Evolutionary conservation across 1,284 basidiomycete species (phyloP).

Genomic region (Inonotus obliquus): DNA sequence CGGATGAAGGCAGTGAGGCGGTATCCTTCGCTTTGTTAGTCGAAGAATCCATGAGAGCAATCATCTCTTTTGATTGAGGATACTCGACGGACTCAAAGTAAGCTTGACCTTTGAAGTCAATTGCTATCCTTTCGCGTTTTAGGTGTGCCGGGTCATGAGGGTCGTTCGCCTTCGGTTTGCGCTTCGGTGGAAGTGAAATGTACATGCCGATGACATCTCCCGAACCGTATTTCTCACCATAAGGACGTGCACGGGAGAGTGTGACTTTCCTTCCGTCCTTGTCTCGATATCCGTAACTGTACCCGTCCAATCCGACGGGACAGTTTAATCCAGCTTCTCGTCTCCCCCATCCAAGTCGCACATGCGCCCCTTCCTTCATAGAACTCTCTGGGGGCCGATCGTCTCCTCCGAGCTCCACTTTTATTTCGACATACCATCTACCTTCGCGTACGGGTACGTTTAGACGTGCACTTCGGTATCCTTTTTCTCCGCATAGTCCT

Average conservation of each 20-base stretch:
- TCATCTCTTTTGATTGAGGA: constrained; percentile 91
- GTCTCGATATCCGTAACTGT: constrained; percentile 90
- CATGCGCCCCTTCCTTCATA: constrained; percentile 68
- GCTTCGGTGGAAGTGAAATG: constrained; percentile 76
- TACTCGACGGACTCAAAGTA: constrained; percentile 97
- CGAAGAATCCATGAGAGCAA: constrained; percentile 62
- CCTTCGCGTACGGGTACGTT: constrained; percentile 90
- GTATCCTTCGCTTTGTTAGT: constrained; percentile 46
- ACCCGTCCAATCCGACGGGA: constrained; percentile 91
- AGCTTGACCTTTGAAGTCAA: constrained; percentile 93
- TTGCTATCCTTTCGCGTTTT: constrained; percentile 83
- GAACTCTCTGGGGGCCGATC: constrained; percentile 45
- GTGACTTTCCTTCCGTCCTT: constrained; percentile 89
- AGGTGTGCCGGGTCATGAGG: constrained; percentile 72
- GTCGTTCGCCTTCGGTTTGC: constrained; percentile 50
- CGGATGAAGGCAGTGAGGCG: constrained; percentile 50
- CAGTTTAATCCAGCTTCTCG: constrained; percentile 91
- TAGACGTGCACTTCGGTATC: constrained; percentile 85
- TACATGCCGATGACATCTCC: constrained; percentile 95
- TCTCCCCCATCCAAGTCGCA: constrained; percentile 88
- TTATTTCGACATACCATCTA: constrained; percentile 92
- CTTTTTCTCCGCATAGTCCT: constrained; percentile 77
- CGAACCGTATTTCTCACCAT: constrained; percentile 69
- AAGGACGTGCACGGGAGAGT: constrained; percentile 75
- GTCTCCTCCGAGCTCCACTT: constrained; percentile 73